Conservation (phyloP, 345 rosid species). For the Pistacia atlantica region DNA sequence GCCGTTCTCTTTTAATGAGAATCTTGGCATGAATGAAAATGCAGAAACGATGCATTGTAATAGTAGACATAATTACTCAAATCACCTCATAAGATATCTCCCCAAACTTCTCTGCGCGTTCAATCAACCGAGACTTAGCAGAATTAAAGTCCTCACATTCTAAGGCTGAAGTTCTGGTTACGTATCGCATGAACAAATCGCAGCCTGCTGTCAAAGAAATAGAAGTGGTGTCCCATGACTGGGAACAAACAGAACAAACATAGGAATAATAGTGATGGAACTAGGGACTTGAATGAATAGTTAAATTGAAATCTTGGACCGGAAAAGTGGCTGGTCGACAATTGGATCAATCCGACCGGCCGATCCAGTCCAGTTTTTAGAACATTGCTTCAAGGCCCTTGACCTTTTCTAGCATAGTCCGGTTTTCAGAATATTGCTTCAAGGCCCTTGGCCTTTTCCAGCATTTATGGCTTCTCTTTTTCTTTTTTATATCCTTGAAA, state of each 20-base stretch:
- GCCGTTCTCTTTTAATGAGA: slow-evolving; percentile 13
- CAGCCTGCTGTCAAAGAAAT: slow-evolving; percentile 92
- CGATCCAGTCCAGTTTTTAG: too few relatives aligned
- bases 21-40: neutral
- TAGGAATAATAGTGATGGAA: neutral
- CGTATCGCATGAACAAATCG: slow-evolving; percentile 86
- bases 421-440: too few relatives aligned
- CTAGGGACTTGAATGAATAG: neutral
- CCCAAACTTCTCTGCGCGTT: slow-evolving; percentile 95
- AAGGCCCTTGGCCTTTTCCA: too few relatives aligned
- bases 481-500: too few relatives aligned
- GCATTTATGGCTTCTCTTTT: too few relatives aligned
- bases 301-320: neutral
- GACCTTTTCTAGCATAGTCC: too few relatives aligned
- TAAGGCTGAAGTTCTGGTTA: slow-evolving; percentile 84
- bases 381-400: too few relatives aligned
- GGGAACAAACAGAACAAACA: slow-evolving; percentile 13
- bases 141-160: slow-evolving; percentile 90
- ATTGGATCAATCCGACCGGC: too few relatives aligned
- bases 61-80: neutral
- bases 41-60: neutral
- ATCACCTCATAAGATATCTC: slow-evolving; percentile 86
- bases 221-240: slow-evolving; percentile 84
- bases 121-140: slow-evolving; percentile 86
- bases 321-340: too few relatives aligned